Percentiles rank a stretch among this genome's conserved stretches.
phyloP scores from a whole-genome alignment of 1,284 basidiomycete genomes.

The Puccinia hordei region DNA sequence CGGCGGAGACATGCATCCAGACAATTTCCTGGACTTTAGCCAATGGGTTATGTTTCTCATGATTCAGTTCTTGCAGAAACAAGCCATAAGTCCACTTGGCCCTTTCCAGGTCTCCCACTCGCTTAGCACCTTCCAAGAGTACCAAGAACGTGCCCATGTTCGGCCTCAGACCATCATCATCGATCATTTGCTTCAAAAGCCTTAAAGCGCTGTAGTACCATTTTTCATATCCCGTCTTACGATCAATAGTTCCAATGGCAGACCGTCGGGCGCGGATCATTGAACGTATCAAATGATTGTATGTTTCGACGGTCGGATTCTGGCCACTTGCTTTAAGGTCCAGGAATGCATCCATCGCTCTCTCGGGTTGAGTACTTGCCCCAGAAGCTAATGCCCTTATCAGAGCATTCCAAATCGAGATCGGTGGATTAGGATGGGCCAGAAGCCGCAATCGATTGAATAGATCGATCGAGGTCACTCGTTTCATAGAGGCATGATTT shows the following conservation, averaged over 20 bases:
- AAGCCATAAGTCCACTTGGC: slow-evolving; percentile 50
- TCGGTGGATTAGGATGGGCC: slow-evolving; percentile 49
- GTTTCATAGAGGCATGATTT: slow-evolving; percentile 33
- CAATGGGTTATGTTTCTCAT: background rate
- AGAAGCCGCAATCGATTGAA: slow-evolving; percentile 46
- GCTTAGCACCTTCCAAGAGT: slow-evolving; percentile 48
- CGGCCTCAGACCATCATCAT: slow-evolving; percentile 44
- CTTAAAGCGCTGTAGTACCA: slow-evolving; percentile 48
- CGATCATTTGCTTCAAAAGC: slow-evolving; percentile 46
- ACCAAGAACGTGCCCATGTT: slow-evolving; percentile 45
- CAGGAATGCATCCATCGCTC: slow-evolving; percentile 42
- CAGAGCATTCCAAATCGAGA: slow-evolving; percentile 50
- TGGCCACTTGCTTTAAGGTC: slow-evolving; percentile 35
- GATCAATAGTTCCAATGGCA: slow-evolving; percentile 29
- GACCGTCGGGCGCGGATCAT: slow-evolving; percentile 47
- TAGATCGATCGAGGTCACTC: slow-evolving; percentile 41
- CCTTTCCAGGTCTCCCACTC: slow-evolving; percentile 40
- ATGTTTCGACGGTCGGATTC: slow-evolving; percentile 43
- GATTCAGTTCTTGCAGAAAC: slow-evolving; percentile 33
- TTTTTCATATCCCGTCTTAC: slow-evolving; percentile 41
- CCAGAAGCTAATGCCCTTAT: slow-evolving; percentile 46
- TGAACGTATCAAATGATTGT: slow-evolving; percentile 49
- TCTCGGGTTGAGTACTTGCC: slow-evolving; percentile 49
- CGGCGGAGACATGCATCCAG: slow-evolving; percentile 41
- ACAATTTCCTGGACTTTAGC: slow-evolving; percentile 1